Percentiles rank a stretch among this genome's conserved stretches.
Conservation (phyloP, 805 yeast genomes). For the Ogataea glucozyma region DNA sequence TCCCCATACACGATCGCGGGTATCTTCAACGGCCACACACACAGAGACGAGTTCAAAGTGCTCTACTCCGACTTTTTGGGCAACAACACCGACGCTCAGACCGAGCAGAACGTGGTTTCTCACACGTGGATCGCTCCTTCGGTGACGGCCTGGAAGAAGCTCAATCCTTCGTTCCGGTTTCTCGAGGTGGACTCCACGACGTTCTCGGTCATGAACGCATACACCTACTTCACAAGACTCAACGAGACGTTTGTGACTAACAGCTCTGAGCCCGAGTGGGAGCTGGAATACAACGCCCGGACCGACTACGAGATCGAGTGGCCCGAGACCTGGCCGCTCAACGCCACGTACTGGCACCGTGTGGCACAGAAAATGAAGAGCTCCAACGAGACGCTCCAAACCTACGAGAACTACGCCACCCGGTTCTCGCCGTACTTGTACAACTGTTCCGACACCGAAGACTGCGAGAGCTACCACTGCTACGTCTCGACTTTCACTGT, state of each 20-base stretch:
- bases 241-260: conserved; percentile 55
- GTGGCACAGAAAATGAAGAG: conserved; percentile 49
- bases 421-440: conserved; percentile 59
- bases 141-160: conserved; percentile 58
- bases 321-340: conserved; percentile 61
- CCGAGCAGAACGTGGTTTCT: conserved; percentile 48
- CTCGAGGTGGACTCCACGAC: conserved; percentile 64
- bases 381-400: conserved; percentile 47
- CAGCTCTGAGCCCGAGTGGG: conserved; percentile 63
- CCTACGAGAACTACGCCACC: conserved; percentile 48
- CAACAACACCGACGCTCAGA: conserved; percentile 29
- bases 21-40: conserved; percentile 72
- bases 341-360: conserved; percentile 67
- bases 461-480: conserved; percentile 47
- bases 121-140: conserved; percentile 69
- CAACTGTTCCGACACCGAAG: conserved; percentile 49
- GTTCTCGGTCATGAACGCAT: conserved; percentile 60
- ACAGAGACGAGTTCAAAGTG: conserved; percentile 64
- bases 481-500: conserved; percentile 39
- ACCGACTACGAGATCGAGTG: conserved; percentile 56
- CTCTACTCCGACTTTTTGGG: conserved; percentile 50
- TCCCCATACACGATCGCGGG: conserved; percentile 69
- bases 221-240: conserved; percentile 59
- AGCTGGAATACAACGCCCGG: conserved; percentile 64
- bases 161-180: conserved; percentile 74